Evolutionary conservation across 1,284 basidiomycete genomes (phyloP).

Genomic region (Vanrija sp.): DNA sequence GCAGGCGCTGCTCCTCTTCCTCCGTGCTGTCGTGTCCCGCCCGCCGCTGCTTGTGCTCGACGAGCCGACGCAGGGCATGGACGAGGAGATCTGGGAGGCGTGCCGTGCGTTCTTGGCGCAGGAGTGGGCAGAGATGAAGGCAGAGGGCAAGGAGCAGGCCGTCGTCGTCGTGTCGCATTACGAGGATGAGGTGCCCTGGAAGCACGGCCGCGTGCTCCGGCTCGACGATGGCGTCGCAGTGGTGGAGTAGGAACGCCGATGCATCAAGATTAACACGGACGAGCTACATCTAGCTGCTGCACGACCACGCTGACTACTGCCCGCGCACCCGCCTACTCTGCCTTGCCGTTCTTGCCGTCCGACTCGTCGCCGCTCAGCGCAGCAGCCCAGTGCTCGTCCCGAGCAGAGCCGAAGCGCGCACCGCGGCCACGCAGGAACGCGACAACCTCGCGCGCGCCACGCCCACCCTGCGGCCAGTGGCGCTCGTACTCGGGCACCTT

Average conservation of each 20-base stretch:
- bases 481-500: slow-evolving; percentile 27
- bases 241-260: too few species aligned
- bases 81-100: slow-evolving; percentile 64
- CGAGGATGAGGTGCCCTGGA: slow-evolving; percentile 66
- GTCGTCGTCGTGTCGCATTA: slow-evolving; percentile 83
- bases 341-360: slow-evolving; percentile 1
- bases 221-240: slow-evolving; percentile 28
- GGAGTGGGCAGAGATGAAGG: slow-evolving; percentile 46
- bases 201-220: slow-evolving; percentile 20
- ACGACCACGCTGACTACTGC: too few species aligned
- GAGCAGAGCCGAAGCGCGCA: slow-evolving; percentile 30
- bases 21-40: slow-evolving; percentile 71
- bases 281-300: too few species aligned
- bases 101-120: slow-evolving; percentile 61
- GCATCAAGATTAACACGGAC: too few species aligned
- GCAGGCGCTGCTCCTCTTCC: slow-evolving; percentile 72
- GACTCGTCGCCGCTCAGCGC: slow-evolving; percentile 6
- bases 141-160: slow-evolving; percentile 57
- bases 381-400: slow-evolving; percentile 32
- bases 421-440: slow-evolving; percentile 41
- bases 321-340: not conserved
- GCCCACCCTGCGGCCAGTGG: slow-evolving; percentile 33
- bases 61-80: slow-evolving; percentile 88
- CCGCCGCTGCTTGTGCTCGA: slow-evolving; percentile 73
- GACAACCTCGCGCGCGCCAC: slow-evolving; percentile 43